Base-by-base conservation (phyloP, 2,329 filamentous ascomycete species). In the Monilinia aucupariae region DNA sequence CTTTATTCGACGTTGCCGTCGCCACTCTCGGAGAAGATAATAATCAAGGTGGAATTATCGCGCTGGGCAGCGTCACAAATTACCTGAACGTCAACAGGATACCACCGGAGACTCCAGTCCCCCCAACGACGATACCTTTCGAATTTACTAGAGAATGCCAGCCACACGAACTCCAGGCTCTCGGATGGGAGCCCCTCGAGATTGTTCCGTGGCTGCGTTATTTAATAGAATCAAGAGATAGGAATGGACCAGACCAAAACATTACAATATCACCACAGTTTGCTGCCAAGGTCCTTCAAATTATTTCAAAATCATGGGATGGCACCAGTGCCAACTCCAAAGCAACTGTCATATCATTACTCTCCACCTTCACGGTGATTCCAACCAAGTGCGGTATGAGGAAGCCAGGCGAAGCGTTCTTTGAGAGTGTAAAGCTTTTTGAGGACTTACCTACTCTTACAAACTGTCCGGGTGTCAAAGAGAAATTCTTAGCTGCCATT, bases 321-420 rank as follows among this genome's bases (percentile, higher is more conserved):
- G 83, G 82, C n/a, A 76, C 96, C 20, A 88, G 85, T 66, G 79
- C 79, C 51, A 78, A 78, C 3, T 86, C 87, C 2, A 94, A 88
- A 73, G 79, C 82, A 22, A 84, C 82, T 0, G 80, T 96, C 4
- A 77, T 84, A 9, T 78, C 82, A 20, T 76, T 91, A 5, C 78
- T 97, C 3, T 82, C 85, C 60, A 78, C 82, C 2, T 81, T 88
- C 56, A 83, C 91, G 0, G 83, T 96, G 34, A 90, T 99, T 72
- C 94, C 94, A 0, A 97, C 94, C 0, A 97, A 91, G 73, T 77
- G 87, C 68, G 94, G 94, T 9, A 96, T 99, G 92, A 88, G 81
- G 69, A 89, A 84, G 68, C 94, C 94, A 5, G 78, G 80, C 3
- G 92, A 97, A 68, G 87, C 94, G 0, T 99, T 97, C 75, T 97